A percentile compares a stretch with the other conserved stretches of the same genome.
Evolutionary conservation across 164 flowering plant genomes (phyloP).

Genomic region (Paratinospora sagittata): DNA sequence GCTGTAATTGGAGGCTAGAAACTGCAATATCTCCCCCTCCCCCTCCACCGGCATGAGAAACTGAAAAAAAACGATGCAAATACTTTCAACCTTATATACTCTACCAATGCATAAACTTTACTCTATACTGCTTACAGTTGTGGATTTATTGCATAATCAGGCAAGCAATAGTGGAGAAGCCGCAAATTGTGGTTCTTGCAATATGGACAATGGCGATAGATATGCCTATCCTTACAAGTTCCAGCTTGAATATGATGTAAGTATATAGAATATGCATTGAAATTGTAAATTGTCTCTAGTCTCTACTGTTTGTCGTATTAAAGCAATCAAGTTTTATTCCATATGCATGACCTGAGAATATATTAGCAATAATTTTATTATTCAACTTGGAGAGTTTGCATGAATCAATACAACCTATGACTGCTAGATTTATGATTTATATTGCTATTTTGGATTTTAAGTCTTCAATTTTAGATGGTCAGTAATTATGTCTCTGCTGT

Average conservation of each 20-base stretch:
- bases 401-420: no score
- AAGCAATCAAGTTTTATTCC: no score
- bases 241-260: conserved; percentile 73
- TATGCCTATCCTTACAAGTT: conserved; percentile 34
- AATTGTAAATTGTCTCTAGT: neutral
- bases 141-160: conserved; percentile 14
- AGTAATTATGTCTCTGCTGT: no score
- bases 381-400: no score
- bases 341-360: no score
- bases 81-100: neutral
- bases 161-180: conserved; percentile 20
- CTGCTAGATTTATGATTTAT: no score
- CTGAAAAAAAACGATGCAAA: no score
- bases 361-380: no score
- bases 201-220: conserved; percentile 13
- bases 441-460: no score
- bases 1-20: neutral
- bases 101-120: neutral
- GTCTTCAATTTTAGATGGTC: no score
- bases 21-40: neutral
- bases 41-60: no score
- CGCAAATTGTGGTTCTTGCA: conserved; percentile 22
- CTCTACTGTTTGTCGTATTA: no score
- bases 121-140: neutral
- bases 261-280: conserved; percentile 6